Evolutionary conservation across 176 grass and related monocot genomes (phyloP).

Genomic region (Zoysia japonica): DNA sequence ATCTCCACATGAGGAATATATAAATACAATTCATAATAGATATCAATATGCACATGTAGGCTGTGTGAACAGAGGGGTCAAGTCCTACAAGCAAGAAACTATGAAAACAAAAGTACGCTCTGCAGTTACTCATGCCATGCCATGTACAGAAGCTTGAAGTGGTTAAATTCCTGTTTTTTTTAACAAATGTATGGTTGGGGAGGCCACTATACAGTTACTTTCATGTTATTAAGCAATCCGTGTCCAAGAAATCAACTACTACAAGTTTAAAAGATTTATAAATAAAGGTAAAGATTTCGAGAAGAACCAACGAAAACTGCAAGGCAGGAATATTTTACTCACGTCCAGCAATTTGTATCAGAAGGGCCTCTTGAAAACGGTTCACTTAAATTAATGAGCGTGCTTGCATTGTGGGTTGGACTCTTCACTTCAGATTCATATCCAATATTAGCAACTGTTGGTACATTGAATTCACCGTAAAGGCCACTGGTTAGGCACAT

Average conservation of each 20-base stretch:
- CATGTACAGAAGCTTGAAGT: slow-evolving; percentile 1
- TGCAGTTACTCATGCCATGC: slow-evolving; percentile 1
- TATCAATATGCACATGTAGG: neutral
- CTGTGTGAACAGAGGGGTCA: neutral
- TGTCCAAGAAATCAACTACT: neutral
- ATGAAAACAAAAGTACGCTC: slow-evolving; percentile 10
- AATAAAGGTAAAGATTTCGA: neutral
- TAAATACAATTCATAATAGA: neutral
- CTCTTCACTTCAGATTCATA: neutral
- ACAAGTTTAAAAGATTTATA: neutral
- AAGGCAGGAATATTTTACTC: neutral
- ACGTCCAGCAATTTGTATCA: neutral
- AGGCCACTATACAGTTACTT: neutral
- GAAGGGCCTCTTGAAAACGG: slow-evolving; percentile 5
- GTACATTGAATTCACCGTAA: neutral
- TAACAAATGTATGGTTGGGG: neutral
- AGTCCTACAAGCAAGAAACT: neutral
- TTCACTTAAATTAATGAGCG: neutral
- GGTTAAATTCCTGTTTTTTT: neutral
- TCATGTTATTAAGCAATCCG: slow-evolving; percentile 2
- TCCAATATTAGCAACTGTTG: neutral
- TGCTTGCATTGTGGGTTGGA: neutral
- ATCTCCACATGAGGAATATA: neutral
- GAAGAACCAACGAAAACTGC: neutral
- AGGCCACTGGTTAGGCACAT: neutral